Percentiles rank a stretch among this genome's conserved stretches.
Evolutionary conservation across 1,284 basidiomycete species (phyloP).

Genomic region (Naganishia sp.): DNA sequence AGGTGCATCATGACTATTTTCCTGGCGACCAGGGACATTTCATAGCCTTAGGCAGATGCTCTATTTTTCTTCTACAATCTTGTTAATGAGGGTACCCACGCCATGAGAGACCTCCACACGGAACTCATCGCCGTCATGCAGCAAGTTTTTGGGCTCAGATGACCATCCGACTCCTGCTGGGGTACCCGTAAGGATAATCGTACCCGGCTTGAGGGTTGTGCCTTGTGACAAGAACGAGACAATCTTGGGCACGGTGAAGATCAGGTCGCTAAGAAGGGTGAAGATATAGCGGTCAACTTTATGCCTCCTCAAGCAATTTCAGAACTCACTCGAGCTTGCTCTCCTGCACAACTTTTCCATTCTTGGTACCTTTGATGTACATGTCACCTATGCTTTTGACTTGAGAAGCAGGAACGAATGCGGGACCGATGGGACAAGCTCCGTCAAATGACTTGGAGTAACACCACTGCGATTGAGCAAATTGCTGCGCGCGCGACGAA

Average conservation of each 20-base stretch:
- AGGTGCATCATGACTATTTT: not conserved
- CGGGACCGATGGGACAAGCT: constrained; percentile 55
- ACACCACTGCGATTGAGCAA: constrained; percentile 51
- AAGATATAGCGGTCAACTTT: not conserved
- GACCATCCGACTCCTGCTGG: constrained; percentile 54
- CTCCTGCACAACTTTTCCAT: constrained; percentile 50
- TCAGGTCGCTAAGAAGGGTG: constrained; percentile 46
- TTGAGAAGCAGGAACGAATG: constrained; percentile 42
- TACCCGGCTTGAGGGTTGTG: constrained; percentile 79
- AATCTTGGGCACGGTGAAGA: constrained; percentile 54
- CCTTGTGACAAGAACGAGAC: constrained; percentile 76
- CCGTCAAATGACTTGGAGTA: constrained; percentile 54
- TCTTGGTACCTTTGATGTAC: constrained; percentile 45
- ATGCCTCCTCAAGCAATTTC: not conserved
- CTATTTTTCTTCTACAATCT: constrained; percentile 51
- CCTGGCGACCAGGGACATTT: not conserved
- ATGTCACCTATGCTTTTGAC: constrained; percentile 41
- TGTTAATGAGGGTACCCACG: constrained; percentile 55
- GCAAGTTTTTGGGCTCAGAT: constrained; percentile 41
- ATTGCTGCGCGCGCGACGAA: constrained; percentile 46
- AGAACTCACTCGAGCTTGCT: constrained; percentile 47
- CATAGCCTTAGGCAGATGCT: not conserved
- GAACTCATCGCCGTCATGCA: constrained; percentile 54
- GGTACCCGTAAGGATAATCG: constrained; percentile 69
- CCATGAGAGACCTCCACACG: constrained; percentile 52